Base-by-base conservation (phyloP, 768 basidiomycete genomes). In the Russula sp. region DNA sequence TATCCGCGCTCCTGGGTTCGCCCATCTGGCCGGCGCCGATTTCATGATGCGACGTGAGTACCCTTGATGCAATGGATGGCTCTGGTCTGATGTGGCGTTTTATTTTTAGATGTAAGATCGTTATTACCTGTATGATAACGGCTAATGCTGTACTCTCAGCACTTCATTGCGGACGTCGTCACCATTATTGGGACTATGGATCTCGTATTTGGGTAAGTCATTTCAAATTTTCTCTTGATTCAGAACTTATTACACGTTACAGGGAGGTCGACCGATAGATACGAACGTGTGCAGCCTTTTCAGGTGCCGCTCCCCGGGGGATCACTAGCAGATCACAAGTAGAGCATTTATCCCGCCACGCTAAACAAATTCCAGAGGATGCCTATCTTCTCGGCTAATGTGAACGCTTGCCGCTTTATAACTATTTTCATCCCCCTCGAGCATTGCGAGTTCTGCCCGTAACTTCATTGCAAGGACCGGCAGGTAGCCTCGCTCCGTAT, bases 151-250 rank as follows among this genome's bases (percentile, higher is more conserved):
- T 62, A 55, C 61, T 70, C 69, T 49, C 73, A 86, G 87, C 91
- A 93, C 76, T 88, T 89, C 84, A 79, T 97, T 63, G 92, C 94
- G 6, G 96, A 98, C 70, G 94, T 89, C 48, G 96, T 99, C 55
- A 87, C 96, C 53, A 89, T 99, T 73, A 97, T 98, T 73, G 97
- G 97, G 70, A 98, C 96, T 51, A 95, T 97, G 95, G 93, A 97
- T 80, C 84, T 96, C 66, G 94, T 97, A 72, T 96, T 97, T 72
- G 94, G 94, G 85, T 91, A 81, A 70, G 91, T 86, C 16, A 20
- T 55, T 48, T 40, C 16, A 27, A 49, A 54, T 18, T 66, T 45
- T 40, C 37, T 48, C 60, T 39, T 54, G 14, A n/a, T 6, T 34
- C 13, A 2, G 2, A n/a, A 27, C 37, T 64, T 52, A 59, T 44